phyloP scores from a whole-genome alignment of 352 stramenopile genomes.

The Globisporangium abappressorium region DNA sequence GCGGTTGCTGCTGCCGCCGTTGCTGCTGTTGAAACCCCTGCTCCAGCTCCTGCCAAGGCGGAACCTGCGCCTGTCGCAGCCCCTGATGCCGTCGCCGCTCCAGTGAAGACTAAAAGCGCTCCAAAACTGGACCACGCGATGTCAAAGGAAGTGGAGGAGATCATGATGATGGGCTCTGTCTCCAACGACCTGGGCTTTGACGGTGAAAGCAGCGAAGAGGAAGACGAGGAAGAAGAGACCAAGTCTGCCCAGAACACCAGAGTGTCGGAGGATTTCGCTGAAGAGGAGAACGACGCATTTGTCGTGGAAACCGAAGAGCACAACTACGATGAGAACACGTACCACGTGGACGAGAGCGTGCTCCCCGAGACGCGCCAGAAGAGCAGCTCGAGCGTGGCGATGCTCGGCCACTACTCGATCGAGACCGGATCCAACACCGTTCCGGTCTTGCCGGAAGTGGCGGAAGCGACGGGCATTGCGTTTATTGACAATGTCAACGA shows the following conservation, averaged over 20 bases:
- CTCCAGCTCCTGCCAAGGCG: not conserved
- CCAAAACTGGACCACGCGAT: constrained; percentile 12
- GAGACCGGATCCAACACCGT: constrained; percentile 40
- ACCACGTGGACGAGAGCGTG: constrained; percentile 14
- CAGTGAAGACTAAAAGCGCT: not conserved
- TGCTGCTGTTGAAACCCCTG: not conserved
- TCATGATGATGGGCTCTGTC: constrained; percentile 33
- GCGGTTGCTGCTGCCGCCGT: not conserved
- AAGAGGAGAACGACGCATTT: constrained; percentile 17
- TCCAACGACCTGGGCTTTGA: constrained; percentile 54
- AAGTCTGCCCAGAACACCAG: not conserved
- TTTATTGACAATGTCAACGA: constrained; percentile 56
- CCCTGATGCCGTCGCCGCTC: not conserved
- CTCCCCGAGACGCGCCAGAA: constrained; percentile 33
- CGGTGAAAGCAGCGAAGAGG: constrained; percentile 27
- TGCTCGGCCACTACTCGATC: constrained; percentile 72
- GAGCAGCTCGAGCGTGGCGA: constrained; percentile 60
- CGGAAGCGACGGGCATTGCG: constrained; percentile 48
- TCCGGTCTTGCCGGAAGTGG: constrained; percentile 53
- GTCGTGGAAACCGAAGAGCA: constrained; percentile 4
- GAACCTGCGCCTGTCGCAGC: not conserved
- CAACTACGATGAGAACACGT: constrained; percentile 12
- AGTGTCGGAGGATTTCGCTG: constrained; percentile 11
- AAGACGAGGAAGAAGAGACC: constrained; percentile 8
- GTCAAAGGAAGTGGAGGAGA: constrained; percentile 22